Evolutionary conservation across 1,139 yeast species (phyloP).

Genomic region (Saccharomyces hybrid): DNA sequence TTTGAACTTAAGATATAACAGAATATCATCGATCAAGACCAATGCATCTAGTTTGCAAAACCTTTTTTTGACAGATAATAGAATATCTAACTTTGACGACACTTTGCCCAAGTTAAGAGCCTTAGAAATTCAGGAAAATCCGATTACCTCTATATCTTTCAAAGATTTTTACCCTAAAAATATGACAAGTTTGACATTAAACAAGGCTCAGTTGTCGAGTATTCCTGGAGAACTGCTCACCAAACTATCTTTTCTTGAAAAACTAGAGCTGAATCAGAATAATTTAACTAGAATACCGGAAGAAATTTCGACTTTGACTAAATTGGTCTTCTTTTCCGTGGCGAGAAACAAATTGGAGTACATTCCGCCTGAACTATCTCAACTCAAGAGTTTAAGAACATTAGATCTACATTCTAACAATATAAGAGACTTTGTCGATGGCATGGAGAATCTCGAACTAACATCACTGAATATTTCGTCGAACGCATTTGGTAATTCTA

Average conservation of each 20-base stretch:
- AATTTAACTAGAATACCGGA: conserved; percentile 73
- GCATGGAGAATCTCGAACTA: conserved; percentile 59
- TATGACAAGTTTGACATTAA: conserved; percentile 66
- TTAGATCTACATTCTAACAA: conserved; percentile 86
- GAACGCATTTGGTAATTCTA: conserved; percentile 48
- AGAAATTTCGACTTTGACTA: conserved; percentile 53
- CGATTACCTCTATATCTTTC: conserved; percentile 68
- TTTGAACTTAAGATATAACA: conserved; percentile 73
- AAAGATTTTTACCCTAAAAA: conserved; percentile 49
- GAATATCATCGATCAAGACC: conserved; percentile 56
- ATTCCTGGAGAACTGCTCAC: conserved; percentile 59
- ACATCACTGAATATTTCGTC: conserved; percentile 69
- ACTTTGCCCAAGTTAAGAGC: conserved; percentile 51
- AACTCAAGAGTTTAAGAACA: conserved; percentile 51
- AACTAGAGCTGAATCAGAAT: conserved; percentile 70
- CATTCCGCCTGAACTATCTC: conserved; percentile 63
- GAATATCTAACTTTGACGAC: conserved; percentile 63
- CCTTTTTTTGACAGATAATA: conserved; percentile 69
- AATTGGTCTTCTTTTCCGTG: conserved; percentile 59
- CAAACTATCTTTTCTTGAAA: conserved; percentile 62
- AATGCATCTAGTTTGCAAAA: conserved; percentile 62
- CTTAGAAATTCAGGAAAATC: conserved; percentile 60
- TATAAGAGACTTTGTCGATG: conserved; percentile 60
- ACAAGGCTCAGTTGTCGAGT: conserved; percentile 74
- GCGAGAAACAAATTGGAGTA: conserved; percentile 68